These are phyloP conservation scores for Syzygium malaccense DNA, from an alignment of 441 rosid genomes.

Conservation along the genomic window DNA sequence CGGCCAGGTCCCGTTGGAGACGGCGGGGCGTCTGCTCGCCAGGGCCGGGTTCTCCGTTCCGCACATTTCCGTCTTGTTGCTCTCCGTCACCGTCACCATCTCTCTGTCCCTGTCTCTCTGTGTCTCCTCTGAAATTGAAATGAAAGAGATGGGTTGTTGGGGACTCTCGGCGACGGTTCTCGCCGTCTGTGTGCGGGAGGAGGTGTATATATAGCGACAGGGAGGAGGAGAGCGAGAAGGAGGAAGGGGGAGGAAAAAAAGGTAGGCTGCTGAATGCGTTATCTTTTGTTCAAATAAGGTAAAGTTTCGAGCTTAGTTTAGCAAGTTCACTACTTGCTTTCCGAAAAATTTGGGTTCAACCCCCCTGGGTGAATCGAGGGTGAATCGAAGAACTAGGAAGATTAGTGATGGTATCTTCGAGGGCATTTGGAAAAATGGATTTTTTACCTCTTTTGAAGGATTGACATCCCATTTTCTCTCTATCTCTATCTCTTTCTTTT, in stretches of 20 bases:
- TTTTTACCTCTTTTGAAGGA: background rate
- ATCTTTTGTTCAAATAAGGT: no score
- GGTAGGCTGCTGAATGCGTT: accelerated
- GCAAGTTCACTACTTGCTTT: background rate
- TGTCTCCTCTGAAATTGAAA: background rate
- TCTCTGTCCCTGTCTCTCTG: background rate
- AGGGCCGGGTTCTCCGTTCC: conserved; percentile 1
- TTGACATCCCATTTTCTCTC: no score
- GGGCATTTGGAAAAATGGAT: no score
- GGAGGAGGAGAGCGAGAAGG: background rate
- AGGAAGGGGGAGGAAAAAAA: accelerated
- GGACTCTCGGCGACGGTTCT: background rate
- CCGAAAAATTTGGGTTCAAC: no score
- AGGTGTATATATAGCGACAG: background rate
- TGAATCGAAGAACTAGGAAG: no score
- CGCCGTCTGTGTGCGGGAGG: background rate
- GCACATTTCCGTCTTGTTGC: background rate
- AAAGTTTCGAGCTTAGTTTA: no score
- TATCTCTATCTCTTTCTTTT: accelerated
- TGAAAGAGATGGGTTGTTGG: background rate
- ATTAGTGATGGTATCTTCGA: no score
- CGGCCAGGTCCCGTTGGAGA: background rate
- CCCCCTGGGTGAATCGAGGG: no score
- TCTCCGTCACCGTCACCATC: no score
- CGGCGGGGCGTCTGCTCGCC: background rate